These are phyloP conservation scores for Dianthus caryophyllus DNA, from an alignment of 148 eudicot species.

Conservation along the genomic window DNA sequence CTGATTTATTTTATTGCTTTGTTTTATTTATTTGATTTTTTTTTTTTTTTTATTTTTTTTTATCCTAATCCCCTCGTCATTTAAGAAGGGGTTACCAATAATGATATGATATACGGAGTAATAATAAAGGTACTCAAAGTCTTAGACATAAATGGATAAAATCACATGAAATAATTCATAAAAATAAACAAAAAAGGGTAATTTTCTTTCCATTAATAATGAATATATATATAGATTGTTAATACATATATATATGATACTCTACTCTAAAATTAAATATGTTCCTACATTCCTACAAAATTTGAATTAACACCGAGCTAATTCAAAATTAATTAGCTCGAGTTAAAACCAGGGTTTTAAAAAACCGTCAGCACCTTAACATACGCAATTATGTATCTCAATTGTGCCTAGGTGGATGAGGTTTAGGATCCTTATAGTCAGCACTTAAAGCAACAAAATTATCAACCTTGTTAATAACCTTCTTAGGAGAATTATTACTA, in stretches of 20 bases:
- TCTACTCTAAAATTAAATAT: constrained; percentile 3
- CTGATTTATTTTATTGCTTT: too few species aligned
- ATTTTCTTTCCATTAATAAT: constrained; percentile 14
- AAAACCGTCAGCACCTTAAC: constrained; percentile 2
- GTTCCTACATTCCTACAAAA: constrained; percentile 24
- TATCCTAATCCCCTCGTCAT: too few species aligned
- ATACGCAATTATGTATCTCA: background rate
- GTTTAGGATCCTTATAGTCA: constrained; percentile 31
- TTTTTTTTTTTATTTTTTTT: too few species aligned
- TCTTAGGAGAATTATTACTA: constrained; percentile 10
- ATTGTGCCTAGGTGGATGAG: constrained; percentile 38
- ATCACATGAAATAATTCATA: background rate
- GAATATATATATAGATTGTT: constrained; percentile 14
- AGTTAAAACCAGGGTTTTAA: background rate
- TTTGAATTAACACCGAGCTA: constrained; percentile 9
- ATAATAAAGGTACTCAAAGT: background rate
- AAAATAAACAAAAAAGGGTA: background rate
- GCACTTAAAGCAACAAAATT: constrained; percentile 35
- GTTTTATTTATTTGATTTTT: too few species aligned
- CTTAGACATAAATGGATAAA: background rate
- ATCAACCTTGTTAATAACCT: constrained; percentile 12
- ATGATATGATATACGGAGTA: too few species aligned
- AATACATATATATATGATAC: constrained; percentile 18
- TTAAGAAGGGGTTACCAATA: too few species aligned
- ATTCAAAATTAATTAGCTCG: background rate